Conservation (phyloP, 345 rosid species). For the Lenwebbia sp. region DNA sequence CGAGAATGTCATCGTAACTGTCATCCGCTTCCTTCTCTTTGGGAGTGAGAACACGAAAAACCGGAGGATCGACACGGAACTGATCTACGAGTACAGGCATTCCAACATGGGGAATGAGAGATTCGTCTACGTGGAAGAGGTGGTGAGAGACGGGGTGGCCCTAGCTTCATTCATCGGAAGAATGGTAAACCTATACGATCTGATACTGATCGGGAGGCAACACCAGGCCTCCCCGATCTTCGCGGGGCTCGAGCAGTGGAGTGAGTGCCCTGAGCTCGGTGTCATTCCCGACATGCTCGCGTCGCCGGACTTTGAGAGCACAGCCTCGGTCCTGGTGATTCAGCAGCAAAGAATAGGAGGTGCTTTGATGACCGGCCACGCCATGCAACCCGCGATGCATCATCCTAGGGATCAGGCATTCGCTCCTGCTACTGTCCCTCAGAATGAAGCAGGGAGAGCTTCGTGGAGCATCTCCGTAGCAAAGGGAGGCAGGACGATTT, state of each 20-base stretch:
- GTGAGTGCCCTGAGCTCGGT: conserved; percentile 42
- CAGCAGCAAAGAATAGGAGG: conserved; percentile 18
- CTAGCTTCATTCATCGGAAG: conserved; percentile 1
- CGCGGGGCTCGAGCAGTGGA: conserved; percentile 31
- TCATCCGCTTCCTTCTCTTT: conserved; percentile 23
- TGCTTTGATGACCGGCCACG: background rate
- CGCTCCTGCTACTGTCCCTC: background rate
- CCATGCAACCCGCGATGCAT: background rate
- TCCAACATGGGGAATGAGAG: conserved; percentile 11
- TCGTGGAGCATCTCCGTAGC: background rate
- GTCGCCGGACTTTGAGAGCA: conserved; percentile 14
- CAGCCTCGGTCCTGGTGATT: conserved; percentile 22
- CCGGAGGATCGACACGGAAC: conserved; percentile 12
- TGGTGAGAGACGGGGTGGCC: conserved; percentile 16
- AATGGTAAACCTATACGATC: conserved; percentile 2
- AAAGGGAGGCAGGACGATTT: background rate
- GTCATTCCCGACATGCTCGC: conserved; percentile 34
- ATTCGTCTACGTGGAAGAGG: conserved; percentile 19
- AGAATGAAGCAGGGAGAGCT: background rate
- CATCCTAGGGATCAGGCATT: background rate
- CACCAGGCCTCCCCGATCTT: conserved; percentile 15
- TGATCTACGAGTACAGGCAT: conserved; percentile 11
- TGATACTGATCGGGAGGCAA: conserved; percentile 27
- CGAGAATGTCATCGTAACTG: conserved; percentile 10
- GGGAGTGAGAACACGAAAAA: conserved; percentile 25